Base-by-base conservation (phyloP, 139 green algal species). In the Chlamydomonas applanata region DNA sequence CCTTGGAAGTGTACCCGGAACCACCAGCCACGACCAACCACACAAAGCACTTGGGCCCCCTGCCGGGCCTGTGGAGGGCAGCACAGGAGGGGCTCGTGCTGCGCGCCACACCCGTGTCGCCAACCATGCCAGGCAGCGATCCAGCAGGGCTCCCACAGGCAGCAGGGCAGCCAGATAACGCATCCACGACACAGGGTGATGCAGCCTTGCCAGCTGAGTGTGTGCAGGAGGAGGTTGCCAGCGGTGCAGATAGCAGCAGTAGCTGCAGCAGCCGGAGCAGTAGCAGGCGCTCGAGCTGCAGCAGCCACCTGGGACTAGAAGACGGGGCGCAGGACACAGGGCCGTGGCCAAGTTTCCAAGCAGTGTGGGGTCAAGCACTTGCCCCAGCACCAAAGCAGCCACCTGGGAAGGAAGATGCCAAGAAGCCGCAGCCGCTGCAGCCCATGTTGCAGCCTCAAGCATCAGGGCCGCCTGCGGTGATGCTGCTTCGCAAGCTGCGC, bases 401-500 rank as follows among this genome's bases (percentile, higher is more conserved):
- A 40, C 46, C 22, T 81, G 80, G 71, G 54, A 40, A 13, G 24
- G n/a, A n/a, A n/a, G n/a, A n/a, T n/a, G n/a, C n/a, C n/a, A n/a
- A n/a, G n/a, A n/a, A n/a, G n/a, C n/a, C n/a, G n/a, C n/a, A n/a
- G n/a, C 40, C 40, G 40, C 40, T 49, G 11, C 11, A 19, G 40
- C 7, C 7, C 40, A 49, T 11, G 11, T 11, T 19, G 7, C 40
- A 49, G 40, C 40, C 40, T 49, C 40, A 7, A 49, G 76, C 72
- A 24, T n/a, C 25, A 46, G 86, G 76, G 4, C 78, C 75, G 0
- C 13, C 72, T 7, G 92, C 92, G 19, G 32, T 57, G 7, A 33
- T 71, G 44, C 71, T 97, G 72, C 73, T 97, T 52, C 74, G 79
- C 7, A 89, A 87, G 85, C 86, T 97, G 68, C 85, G 93, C 3